Percentiles rank a stretch among this genome's conserved stretches.
Conservation (phyloP, 768 basidiomycete genomes). For the Lactarius psammicola region DNA sequence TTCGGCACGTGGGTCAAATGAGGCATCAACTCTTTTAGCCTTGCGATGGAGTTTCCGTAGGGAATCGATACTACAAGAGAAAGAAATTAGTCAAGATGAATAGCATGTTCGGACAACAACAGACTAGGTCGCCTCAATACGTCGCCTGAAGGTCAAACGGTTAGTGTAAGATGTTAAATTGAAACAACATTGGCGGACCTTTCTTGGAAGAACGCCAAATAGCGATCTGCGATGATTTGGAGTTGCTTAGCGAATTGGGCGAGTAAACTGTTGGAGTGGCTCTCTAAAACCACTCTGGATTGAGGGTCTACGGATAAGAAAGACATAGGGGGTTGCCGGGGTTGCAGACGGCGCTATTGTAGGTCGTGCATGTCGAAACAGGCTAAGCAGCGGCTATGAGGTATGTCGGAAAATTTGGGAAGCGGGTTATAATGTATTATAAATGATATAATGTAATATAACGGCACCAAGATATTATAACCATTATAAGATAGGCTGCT, state of each 20-base stretch:
- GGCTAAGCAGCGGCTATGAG: too few species aligned
- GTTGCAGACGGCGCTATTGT: neutral
- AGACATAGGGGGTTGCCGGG: neutral
- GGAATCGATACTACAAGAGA: too few species aligned
- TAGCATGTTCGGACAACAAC: neutral
- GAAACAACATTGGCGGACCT: neutral
- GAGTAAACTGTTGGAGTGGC: neutral
- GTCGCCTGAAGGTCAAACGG: neutral
- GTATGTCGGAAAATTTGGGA: too few species aligned
- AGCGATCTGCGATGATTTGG: neutral
- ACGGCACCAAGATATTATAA: too few species aligned
- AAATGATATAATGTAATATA: too few species aligned
- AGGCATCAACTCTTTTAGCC: too few species aligned
- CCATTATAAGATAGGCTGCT: too few species aligned
- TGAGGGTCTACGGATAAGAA: neutral
- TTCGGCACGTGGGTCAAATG: too few species aligned
- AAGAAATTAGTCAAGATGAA: too few species aligned
- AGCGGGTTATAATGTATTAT: too few species aligned
- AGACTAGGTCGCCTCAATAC: neutral
- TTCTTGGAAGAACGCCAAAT: neutral
- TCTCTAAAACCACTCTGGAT: neutral
- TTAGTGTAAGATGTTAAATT: neutral
- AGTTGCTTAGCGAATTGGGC: neutral
- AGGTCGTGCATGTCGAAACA: neutral
- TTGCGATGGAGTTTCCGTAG: too few species aligned